A percentile compares a stretch with the other conserved stretches of the same genome.
Evolutionary conservation across 768 basidiomycete genomes (phyloP).

Genomic region (Amanita thiersii): DNA sequence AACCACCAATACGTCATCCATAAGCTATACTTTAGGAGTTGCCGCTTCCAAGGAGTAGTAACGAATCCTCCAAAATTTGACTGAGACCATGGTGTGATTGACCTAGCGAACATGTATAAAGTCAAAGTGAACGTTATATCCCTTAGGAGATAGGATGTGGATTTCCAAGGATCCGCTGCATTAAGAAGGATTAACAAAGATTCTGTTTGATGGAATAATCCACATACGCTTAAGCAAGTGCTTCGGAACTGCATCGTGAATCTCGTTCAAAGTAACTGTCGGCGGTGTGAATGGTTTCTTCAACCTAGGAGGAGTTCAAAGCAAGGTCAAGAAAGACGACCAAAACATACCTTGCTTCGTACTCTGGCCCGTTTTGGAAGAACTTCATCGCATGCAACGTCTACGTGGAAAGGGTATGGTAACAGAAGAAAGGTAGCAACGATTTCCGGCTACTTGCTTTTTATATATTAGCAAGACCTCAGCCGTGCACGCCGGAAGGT

Average conservation of each 20-base stretch:
- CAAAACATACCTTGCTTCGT: conserved; percentile 25
- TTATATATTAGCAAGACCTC: no score
- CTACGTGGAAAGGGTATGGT: no score
- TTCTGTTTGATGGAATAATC: not conserved
- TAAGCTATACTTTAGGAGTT: conserved; percentile 22
- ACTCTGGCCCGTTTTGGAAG: conserved; percentile 31
- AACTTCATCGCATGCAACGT: no score
- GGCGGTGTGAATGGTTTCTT: conserved; percentile 41
- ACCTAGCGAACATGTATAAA: conserved; percentile 35
- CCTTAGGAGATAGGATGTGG: conserved; percentile 34
- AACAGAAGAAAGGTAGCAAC: no score
- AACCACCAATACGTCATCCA: conserved; percentile 45
- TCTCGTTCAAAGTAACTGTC: conserved; percentile 39
- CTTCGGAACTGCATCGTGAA: conserved; percentile 50
- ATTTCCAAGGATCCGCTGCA: conserved; percentile 28
- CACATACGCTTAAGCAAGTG: conserved; percentile 34
- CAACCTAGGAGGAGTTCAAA: conserved; percentile 19
- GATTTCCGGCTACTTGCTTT: no score
- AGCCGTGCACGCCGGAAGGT: no score
- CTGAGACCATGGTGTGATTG: conserved; percentile 31
- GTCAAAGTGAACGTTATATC: conserved; percentile 33
- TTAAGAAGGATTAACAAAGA: not conserved
- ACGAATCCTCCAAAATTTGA: conserved; percentile 31
- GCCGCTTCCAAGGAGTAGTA: conserved; percentile 20
- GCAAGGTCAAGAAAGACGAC: not conserved